Evolutionary conservation across 2,329 filamentous ascomycete species (phyloP), one percentile per base, ranked within the genome.

Genomic region (Fusarium devonianum): DNA sequence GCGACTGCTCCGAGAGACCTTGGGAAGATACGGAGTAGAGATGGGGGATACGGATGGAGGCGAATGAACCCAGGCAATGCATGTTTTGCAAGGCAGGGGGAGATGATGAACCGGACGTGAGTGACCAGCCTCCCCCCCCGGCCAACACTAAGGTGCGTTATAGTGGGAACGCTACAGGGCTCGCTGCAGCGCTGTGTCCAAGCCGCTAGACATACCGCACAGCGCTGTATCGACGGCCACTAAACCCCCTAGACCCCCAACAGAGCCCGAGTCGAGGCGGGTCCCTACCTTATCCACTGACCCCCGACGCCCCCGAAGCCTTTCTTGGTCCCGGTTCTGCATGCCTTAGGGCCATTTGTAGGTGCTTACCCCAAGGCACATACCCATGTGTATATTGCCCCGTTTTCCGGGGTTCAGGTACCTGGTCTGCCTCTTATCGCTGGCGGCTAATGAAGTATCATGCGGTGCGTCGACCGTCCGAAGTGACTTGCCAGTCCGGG

Each of bases 141-240:
- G 26, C 4, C 34, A 56, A 37, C 32, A 46, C n/a, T n/a, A n/a
- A n/a, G n/a, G 21, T 42, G 51, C 17, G 33, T 12, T 35, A 21
- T n/a, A 26, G 32, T 58, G 55, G 54, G 40, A 58, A 58, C 54
- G 13, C 28, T 33, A 11, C 49, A 58, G 49, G 55, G 49, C 54
- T 25, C 58, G 11, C 41, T 42, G 38, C 54, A 55, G 36, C 36
- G 51, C 49, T 53, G 51, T 49, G 37, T 38, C 36, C 30, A 53
- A 25, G 45, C 35, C 43, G 55, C 43, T 58, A 50, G 39, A 41
- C 34, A 53, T 58, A 55, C 42, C 35, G 53, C 39, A 23, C 53
- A 58, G 49, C 37, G 28, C 43, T 58, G 45, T 52, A 52, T 41
- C 37, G 56, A 41, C 56, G 56, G 56, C 50, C 56, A 51, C 56